A percentile compares a stretch with the other conserved stretches of the same genome.
Evolutionary conservation across 1,139 yeast species (phyloP).

Genomic region (Protomyces pachydermus): DNA sequence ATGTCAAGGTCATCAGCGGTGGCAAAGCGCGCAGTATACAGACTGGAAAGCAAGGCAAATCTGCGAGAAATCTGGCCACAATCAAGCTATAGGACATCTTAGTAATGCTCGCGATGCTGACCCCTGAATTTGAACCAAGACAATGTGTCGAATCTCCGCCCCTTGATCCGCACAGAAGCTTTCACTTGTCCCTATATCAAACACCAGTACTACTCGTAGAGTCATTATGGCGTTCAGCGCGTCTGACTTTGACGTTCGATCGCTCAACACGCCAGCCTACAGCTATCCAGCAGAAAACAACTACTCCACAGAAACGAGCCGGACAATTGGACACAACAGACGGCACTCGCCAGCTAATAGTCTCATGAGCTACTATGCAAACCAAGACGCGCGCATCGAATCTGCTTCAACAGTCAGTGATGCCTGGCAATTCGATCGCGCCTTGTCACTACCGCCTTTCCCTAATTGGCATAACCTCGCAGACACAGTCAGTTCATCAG

Average conservation of each 20-base stretch:
- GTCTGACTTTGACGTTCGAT: not conserved
- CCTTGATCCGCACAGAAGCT: not conserved
- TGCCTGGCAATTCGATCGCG: not conserved
- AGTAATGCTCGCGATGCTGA: not conserved
- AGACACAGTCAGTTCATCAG: not conserved
- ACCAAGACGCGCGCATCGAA: not conserved
- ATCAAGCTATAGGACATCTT: not conserved
- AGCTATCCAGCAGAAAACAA: not conserved
- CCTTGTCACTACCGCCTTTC: not conserved
- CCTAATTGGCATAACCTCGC: not conserved
- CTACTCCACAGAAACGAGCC: not conserved
- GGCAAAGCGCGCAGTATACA: conserved; percentile 71
- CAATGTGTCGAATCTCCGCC: no score
- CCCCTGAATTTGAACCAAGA: not conserved
- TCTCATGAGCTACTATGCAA: not conserved
- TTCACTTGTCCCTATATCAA: not conserved
- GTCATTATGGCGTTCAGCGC: not conserved
- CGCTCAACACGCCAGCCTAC: not conserved
- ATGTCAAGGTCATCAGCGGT: conserved; percentile 72
- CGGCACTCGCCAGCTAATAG: not conserved
- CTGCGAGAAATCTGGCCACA: not conserved
- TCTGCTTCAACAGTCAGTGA: not conserved
- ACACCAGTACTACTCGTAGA: not conserved
- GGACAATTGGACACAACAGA: no score
- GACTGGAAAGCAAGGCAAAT: conserved; percentile 57